Percentiles rank a stretch among this genome's conserved stretches.
Conservation (phyloP, 352 stramenopile species). For the Phytophthora tentaculata region DNA sequence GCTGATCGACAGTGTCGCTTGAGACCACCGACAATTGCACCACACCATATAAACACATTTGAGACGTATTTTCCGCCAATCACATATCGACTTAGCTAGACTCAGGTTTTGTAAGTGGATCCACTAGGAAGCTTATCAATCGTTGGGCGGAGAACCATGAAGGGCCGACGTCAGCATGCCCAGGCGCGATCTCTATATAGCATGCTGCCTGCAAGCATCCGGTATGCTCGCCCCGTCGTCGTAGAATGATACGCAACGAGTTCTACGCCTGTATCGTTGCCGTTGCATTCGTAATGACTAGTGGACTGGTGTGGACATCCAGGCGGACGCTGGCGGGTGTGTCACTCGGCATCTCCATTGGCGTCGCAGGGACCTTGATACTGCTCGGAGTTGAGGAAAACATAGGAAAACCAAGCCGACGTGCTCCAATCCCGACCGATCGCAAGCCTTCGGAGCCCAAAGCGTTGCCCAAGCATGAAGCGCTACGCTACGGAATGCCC, state of each 20-base stretch:
- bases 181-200: slow-evolving; percentile 35
- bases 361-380: slow-evolving; percentile 49
- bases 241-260: background rate
- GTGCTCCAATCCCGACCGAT: slow-evolving; percentile 18
- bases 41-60: slow-evolving; percentile 11
- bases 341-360: slow-evolving; percentile 59
- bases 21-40: slow-evolving; percentile 25
- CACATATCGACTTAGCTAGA: background rate
- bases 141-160: slow-evolving; percentile 32
- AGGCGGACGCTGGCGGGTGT: slow-evolving; percentile 54
- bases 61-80: slow-evolving; percentile 22
- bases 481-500: slow-evolving; percentile 73
- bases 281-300: background rate
- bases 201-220: slow-evolving; percentile 40
- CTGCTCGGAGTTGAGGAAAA: slow-evolving; percentile 43
- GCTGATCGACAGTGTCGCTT: slow-evolving; percentile 16
- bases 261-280: background rate
- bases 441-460: slow-evolving; percentile 20
- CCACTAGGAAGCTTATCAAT: slow-evolving; percentile 7
- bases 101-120: slow-evolving; percentile 23
- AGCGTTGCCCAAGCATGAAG: slow-evolving; percentile 54
- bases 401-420: slow-evolving; percentile 7
- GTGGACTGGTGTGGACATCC: slow-evolving; percentile 27
- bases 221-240: slow-evolving; percentile 19
- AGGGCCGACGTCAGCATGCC: slow-evolving; percentile 25